phyloP scores from a whole-genome alignment of 176 grass and related monocot genomes.

The Raddia distichophylla region DNA sequence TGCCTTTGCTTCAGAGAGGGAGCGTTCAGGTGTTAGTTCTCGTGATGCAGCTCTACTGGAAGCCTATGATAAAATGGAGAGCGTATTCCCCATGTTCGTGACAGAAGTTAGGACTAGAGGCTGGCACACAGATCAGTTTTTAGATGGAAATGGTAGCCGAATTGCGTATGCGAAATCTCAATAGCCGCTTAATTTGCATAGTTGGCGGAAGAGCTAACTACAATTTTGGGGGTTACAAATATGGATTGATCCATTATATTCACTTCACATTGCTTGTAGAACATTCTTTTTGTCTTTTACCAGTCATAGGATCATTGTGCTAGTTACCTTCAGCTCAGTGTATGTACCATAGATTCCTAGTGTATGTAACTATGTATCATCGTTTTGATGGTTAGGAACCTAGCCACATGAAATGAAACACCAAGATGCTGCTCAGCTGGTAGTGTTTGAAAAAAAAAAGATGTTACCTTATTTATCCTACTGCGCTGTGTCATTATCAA shows the following conservation, averaged over 20 bases:
- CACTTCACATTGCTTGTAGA: background rate
- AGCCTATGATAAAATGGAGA: constrained; percentile 72
- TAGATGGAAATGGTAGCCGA: constrained; percentile 75
- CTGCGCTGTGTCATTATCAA: too few species aligned
- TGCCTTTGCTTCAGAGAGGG: constrained; percentile 74
- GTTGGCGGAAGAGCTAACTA: background rate
- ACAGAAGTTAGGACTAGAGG: constrained; percentile 69
- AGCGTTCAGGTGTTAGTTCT: constrained; percentile 43
- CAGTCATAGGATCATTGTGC: background rate
- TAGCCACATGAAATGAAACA: background rate
- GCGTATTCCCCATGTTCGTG: constrained; percentile 63
- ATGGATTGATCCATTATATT: constrained; percentile 4
- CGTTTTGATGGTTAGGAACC: background rate
- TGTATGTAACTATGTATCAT: background rate
- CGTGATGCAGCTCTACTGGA: constrained; percentile 39
- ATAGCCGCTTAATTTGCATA: background rate
- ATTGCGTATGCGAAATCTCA: constrained; percentile 45
- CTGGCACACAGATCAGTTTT: constrained; percentile 93
- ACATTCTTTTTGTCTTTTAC: background rate
- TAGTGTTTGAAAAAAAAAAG: background rate
- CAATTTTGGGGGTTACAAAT: background rate
- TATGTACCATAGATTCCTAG: background rate
- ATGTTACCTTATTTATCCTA: too few species aligned
- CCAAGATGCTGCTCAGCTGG: background rate
- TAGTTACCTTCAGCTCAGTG: background rate